Conservation (phyloP, 768 basidiomycete species). For the Podaxis mareebaensis region DNA sequence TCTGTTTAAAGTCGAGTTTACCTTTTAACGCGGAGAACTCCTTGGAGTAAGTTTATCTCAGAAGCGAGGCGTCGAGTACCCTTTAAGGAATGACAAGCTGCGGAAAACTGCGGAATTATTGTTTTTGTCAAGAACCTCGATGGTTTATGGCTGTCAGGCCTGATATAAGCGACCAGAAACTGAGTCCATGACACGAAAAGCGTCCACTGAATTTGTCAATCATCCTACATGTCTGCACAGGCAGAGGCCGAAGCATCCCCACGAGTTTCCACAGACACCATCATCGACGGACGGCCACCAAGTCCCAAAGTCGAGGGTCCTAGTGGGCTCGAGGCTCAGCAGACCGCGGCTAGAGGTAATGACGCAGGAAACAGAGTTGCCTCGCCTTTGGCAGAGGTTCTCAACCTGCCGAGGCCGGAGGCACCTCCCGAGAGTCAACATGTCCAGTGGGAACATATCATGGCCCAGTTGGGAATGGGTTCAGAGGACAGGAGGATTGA, state of each 20-base stretch:
- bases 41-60: background rate
- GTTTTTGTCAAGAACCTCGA: background rate
- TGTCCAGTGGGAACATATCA: conserved; percentile 12
- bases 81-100: background rate
- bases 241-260: conserved; percentile 3
- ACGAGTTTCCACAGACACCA: conserved; percentile 6
- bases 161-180: background rate
- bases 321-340: background rate
- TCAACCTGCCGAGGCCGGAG: background rate
- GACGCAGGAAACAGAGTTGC: background rate
- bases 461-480: conserved; percentile 5
- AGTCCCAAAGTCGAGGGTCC: background rate
- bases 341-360: background rate
- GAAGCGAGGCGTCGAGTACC: background rate
- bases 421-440: background rate
- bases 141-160: background rate
- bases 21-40: background rate
- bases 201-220: background rate
- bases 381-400: background rate
- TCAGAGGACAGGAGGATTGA: conserved; percentile 2
- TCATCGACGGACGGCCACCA: background rate
- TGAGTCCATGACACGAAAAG: background rate
- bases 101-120: background rate
- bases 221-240: background rate
- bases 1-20: too few species aligned